phyloP scores from a whole-genome alignment of 2,329 filamentous ascomycete genomes.

The Ascochyta koolunga region DNA sequence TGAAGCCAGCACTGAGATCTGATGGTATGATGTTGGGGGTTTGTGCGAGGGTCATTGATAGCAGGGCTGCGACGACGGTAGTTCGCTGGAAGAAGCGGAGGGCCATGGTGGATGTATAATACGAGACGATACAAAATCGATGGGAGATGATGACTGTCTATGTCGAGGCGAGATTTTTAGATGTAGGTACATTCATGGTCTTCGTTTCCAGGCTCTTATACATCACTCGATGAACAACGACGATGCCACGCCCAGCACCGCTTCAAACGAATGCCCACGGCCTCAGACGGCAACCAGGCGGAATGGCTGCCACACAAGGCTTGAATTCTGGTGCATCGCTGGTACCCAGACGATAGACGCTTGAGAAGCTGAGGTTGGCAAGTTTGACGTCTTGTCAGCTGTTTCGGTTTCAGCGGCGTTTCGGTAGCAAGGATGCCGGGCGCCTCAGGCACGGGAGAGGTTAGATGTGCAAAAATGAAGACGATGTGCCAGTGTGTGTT shows the following conservation, averaged over 20 bases:
- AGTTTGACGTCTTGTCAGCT: slow-evolving; percentile 24
- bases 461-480: not conserved
- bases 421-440: slow-evolving; percentile 26
- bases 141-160: not conserved
- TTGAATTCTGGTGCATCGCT: slow-evolving; percentile 4
- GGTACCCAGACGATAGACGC: slow-evolving; percentile 26
- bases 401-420: slow-evolving; percentile 33
- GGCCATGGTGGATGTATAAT: slow-evolving; percentile 15
- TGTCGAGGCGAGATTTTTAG: not conserved
- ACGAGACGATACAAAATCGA: not conserved
- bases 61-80: slow-evolving; percentile 5
- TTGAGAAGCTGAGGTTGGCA: slow-evolving; percentile 14
- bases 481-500: not conserved
- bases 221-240: not conserved
- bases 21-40: slow-evolving; percentile 20
- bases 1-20: slow-evolving; percentile 31
- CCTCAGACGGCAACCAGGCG: slow-evolving; percentile 13
- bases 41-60: slow-evolving; percentile 17
- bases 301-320: slow-evolving; percentile 13
- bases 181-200: not conserved
- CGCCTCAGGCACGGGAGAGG: slow-evolving; percentile 12
- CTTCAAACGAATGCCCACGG: slow-evolving; percentile 21
- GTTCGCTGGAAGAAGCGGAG: slow-evolving; percentile 11
- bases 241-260: slow-evolving; percentile 14
- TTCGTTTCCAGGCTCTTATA: slow-evolving; percentile 21